phyloP scores from a whole-genome alignment of 2,329 filamentous ascomycete species.

The Trichoderma harzianum region DNA sequence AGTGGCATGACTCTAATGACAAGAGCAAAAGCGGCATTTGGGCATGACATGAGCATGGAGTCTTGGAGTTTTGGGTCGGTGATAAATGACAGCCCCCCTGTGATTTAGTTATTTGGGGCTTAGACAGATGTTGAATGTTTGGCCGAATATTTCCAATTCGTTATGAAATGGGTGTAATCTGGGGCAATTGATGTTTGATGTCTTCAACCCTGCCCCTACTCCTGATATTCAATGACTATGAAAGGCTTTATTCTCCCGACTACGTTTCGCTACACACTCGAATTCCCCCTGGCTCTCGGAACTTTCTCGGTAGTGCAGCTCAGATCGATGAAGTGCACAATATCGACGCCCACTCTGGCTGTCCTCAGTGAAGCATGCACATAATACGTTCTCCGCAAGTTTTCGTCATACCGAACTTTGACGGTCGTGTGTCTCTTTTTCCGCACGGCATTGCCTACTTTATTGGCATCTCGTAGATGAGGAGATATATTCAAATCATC shows the following conservation, averaged over 20 bases:
- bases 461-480: not conserved
- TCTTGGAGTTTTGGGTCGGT: conserved; percentile 9
- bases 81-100: not conserved
- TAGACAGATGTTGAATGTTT: not conserved
- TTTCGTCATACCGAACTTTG: not conserved
- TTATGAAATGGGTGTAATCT: not conserved
- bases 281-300: not conserved
- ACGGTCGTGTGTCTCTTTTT: not conserved
- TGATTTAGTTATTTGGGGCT: not conserved
- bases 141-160: not conserved
- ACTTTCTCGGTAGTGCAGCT: not conserved
- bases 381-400: not conserved
- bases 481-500: not conserved
- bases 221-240: not conserved
- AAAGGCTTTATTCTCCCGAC: conserved; percentile 21
- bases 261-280: not conserved
- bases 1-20: conserved; percentile 30
- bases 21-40: not conserved
- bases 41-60: conserved; percentile 5
- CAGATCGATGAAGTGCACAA: conserved; percentile 21
- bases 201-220: not conserved
- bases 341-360: not conserved
- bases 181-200: not conserved
- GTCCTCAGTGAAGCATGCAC: not conserved
- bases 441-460: not conserved